Conservation (phyloP, 768 basidiomycete species). For the Tubosaeta brunneosetosa region DNA sequence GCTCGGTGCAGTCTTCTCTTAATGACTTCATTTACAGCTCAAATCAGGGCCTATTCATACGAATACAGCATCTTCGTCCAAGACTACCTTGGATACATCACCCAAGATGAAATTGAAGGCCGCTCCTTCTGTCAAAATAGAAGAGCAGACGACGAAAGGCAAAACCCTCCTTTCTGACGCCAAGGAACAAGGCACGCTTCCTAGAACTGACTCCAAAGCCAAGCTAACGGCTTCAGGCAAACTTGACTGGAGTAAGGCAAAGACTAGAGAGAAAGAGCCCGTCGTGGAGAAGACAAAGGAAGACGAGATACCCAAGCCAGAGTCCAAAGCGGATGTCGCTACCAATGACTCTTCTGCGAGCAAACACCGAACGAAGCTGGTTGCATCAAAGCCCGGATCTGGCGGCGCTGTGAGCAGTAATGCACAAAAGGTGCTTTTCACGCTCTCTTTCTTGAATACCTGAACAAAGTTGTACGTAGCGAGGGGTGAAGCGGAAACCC, state of each 20-base stretch:
- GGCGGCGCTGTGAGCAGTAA: background rate
- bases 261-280: constrained; percentile 36
- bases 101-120: constrained; percentile 9
- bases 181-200: constrained; percentile 20
- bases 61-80: constrained; percentile 37
- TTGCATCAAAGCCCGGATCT: background rate
- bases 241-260: constrained; percentile 60
- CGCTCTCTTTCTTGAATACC: background rate
- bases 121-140: constrained; percentile 7
- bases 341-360: background rate
- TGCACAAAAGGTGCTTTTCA: constrained; percentile 3
- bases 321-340: background rate
- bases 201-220: constrained; percentile 20
- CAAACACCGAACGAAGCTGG: constrained; percentile 3
- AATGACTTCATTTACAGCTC: constrained; percentile 8
- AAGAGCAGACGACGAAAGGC: constrained; percentile 11
- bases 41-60: constrained; percentile 3
- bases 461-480: constrained; percentile 27
- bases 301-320: constrained; percentile 17
- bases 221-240: constrained; percentile 42
- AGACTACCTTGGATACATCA: constrained; percentile 38
- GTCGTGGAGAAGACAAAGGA: constrained; percentile 7
- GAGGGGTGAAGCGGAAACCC: constrained; percentile 44
- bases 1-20: background rate
- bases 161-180: constrained; percentile 24